Percentiles rank a stretch among this genome's conserved stretches.
Conservation (phyloP, 169 alveolate genomes). For the Plasmodium ovale region DNA sequence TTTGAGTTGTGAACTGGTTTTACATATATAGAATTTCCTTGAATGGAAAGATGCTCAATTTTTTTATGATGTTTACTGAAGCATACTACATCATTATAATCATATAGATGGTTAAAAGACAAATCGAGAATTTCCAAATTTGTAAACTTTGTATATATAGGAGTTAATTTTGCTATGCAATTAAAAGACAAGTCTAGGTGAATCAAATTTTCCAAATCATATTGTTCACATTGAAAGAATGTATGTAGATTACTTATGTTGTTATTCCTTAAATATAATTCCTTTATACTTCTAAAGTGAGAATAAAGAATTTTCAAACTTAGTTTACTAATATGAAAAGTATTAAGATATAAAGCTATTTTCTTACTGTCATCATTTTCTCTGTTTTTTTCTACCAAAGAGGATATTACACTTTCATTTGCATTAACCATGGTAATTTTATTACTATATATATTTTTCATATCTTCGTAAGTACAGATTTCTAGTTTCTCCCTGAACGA, state of each 20-base stretch:
- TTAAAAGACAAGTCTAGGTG: slow-evolving; percentile 59
- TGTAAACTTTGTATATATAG: slow-evolving; percentile 36
- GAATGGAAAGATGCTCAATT: slow-evolving; percentile 17
- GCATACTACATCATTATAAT: slow-evolving; percentile 22
- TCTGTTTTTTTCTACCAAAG: not conserved
- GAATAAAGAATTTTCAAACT: not conserved
- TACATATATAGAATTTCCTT: slow-evolving; percentile 41
- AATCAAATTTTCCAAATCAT: slow-evolving; percentile 25
- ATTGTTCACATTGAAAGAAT: slow-evolving; percentile 23
- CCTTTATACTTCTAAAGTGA: slow-evolving; percentile 15
- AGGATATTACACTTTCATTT: not conserved
- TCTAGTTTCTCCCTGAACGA: slow-evolving; percentile 4
- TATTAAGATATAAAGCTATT: slow-evolving; percentile 16
- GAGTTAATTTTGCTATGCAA: slow-evolving; percentile 19
- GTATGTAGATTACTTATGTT: slow-evolving; percentile 37
- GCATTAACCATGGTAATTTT: not conserved
- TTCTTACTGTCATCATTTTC: not conserved
- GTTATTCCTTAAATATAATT: slow-evolving; percentile 51
- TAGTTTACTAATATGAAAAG: slow-evolving; percentile 15
- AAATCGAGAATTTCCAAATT: slow-evolving; percentile 29
- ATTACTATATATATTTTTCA: slow-evolving; percentile 8
- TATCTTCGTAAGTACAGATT: slow-evolving; percentile 1
- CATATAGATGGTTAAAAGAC: slow-evolving; percentile 47
- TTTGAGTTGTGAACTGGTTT: not conserved
- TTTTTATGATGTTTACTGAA: slow-evolving; percentile 48